Base-by-base conservation (phyloP, 2,329 filamentous ascomycete species). In the Penicillium glabrum region DNA sequence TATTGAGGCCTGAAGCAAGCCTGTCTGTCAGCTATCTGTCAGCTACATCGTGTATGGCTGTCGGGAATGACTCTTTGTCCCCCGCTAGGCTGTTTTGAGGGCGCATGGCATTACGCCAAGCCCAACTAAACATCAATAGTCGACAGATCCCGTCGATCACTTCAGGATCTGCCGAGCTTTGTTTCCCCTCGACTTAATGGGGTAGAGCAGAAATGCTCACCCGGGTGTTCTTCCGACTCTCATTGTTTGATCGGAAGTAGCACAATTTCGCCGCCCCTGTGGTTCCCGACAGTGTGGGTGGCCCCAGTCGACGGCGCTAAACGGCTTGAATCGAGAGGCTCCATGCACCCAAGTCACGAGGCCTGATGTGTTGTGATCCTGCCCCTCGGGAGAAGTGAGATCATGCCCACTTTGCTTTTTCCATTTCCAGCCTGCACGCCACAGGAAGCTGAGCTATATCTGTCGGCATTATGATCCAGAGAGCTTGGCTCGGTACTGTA, bases 51-150 rank as follows among this genome's bases (percentile, higher is more conserved):
- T 50, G 47, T 50, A 16, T 24, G 35, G 33, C 16, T n/a, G 37
- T 27, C 27, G 23, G 5, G 24, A 50, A 16, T n/a, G 35, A 21
- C 4, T 16, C 39, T 37, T 24, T 23, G 16, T 21, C 11, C 13
- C 29, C 35, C 47, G 47, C 47, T 50, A 50, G 26, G 24, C 47
- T 50, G 13, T n/a, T 39, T 50, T 41, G 29, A 26, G n/a, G 52
- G 44, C 45, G 62, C 55, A 62, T 67, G 65, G 64, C 64, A 64
- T 50, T 54, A 55, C 61, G 70, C 69, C 70, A 72, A 70, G 67
- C 50, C 60, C 59, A 61, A 65, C 70, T 69, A 66, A 71, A 72
- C 65, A 68, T 67, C 71, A 74, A 74, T 74, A 74, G 71, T 74
- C 62, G 56, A 68, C 68, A 67, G 70, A 73, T 73, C 70, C 64